These are phyloP conservation scores for Brassica carinata DNA, from an alignment of 345 rosid genomes.

Conservation along the genomic window DNA sequence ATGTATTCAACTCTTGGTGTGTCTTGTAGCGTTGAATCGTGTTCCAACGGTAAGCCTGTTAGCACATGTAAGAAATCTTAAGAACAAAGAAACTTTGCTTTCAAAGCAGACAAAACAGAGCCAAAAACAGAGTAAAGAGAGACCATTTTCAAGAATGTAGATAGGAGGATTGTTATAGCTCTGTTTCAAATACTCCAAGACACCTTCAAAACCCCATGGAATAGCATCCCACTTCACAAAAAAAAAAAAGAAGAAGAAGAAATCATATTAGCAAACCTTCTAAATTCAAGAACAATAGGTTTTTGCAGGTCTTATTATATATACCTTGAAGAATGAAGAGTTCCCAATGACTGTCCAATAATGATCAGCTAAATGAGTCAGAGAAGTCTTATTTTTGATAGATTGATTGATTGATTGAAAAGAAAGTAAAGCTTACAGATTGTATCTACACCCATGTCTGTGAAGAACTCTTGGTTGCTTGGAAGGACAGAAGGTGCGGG, in stretches of 20 bases:
- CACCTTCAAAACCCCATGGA: slow-evolving; percentile 44
- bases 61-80: background rate
- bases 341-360: slow-evolving; percentile 27
- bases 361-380: background rate
- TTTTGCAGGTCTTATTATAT: background rate
- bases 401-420: background rate
- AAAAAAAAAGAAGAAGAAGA: background rate
- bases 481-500: slow-evolving; percentile 16
- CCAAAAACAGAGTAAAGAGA: background rate
- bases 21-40: slow-evolving; percentile 44
- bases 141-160: slow-evolving; percentile 57
- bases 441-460: slow-evolving; percentile 43
- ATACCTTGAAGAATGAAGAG: slow-evolving; percentile 20
- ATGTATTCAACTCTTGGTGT: slow-evolving; percentile 42
- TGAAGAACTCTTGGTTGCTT: slow-evolving; percentile 31
- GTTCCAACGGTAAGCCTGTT: slow-evolving; percentile 35
- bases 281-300: background rate
- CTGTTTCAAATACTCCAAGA: slow-evolving; percentile 46
- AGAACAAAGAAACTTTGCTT: background rate
- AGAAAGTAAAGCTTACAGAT: slow-evolving; percentile 38
- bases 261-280: background rate
- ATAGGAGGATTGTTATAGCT: slow-evolving; percentile 49
- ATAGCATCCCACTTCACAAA: slow-evolving; percentile 39
- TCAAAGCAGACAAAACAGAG: background rate
- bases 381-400: background rate